Evolutionary conservation across 2,329 filamentous ascomycete genomes (phyloP), one percentile per base, ranked within the genome.

Genomic region (Fusarium staphyleae): DNA sequence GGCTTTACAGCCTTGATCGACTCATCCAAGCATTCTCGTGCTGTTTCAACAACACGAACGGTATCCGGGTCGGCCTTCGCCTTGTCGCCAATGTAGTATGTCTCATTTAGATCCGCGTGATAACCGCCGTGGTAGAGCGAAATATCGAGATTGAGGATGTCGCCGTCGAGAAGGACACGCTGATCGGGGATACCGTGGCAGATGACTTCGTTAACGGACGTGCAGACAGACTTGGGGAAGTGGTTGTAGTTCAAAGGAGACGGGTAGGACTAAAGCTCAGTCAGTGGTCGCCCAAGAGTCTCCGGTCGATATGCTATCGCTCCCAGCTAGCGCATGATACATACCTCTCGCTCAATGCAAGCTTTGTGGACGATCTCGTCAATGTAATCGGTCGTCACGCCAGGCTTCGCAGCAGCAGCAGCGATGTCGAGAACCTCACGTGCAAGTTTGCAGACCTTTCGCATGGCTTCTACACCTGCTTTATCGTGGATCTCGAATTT

Each of bases 181-280:
- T 96, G 87, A 70, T 99, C 95, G 13, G 95, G 95, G 60, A 99
- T 99, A 46, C 95, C 95, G 80, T 99, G 95, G 79, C 95, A 99
- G 73, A 99, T 98, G 61, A 96, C 90, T 76, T 99, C 95, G 79
- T 99, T 99, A 42, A 90, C 78, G 3, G 93, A 98, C 3, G 93
- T 98, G 77, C 95, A 99, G 58, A 97, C 90, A 0, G 95, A 99
- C 78, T 99, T 99, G 62, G 95, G 95, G 77, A 98, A 99, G 74
- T 93, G 82, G 79, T 90, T 90, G 77, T 98, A 98, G 78, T 97
- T 97, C 28, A 98, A 80, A 1, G 93, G 92, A 1, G 93, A 97
- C 0, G 93, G 93, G 72, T 98, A 98, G 9, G 92, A 90, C 93
- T 97, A 58, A 26, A 24, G 32, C 12, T 41, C 12, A 12, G 49